Evolutionary conservation across 2,329 filamentous ascomycete species (phyloP).

Genomic region (Ilyonectria sp.): DNA sequence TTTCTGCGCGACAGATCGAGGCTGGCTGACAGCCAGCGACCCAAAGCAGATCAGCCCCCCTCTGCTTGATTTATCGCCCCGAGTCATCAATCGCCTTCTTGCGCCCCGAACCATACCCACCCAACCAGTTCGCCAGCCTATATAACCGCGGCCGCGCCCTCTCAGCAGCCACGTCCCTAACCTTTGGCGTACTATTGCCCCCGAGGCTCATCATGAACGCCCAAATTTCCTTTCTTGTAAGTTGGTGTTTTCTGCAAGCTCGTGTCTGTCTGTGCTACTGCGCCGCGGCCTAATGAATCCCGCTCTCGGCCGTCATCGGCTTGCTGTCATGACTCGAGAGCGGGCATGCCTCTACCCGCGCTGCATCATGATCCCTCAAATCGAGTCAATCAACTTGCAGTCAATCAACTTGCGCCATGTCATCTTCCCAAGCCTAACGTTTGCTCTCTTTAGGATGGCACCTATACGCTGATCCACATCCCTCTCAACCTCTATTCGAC

Average conservation of each 20-base stretch:
- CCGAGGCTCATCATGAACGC: conserved; percentile 64
- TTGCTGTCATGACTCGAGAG: conserved; percentile 18
- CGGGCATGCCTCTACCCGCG: conserved; percentile 2
- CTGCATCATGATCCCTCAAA: conserved; percentile 2
- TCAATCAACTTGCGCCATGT: background rate
- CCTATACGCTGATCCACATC: conserved; percentile 91
- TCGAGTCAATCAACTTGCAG: conserved; percentile 4
- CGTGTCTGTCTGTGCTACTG: background rate
- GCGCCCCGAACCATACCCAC: conserved; percentile 20
- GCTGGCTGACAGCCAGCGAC: conserved; percentile 40
- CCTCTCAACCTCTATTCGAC: conserved; percentile 83
- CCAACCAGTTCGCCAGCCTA: conserved; percentile 19
- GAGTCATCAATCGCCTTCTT: conserved; percentile 17
- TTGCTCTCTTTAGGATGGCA: conserved; percentile 78
- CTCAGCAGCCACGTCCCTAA: background rate
- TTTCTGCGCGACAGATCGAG: conserved; percentile 34
- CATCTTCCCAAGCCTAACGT: conserved; percentile 46
- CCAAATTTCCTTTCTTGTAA: conserved; percentile 71
- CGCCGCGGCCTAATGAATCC: conserved; percentile 2
- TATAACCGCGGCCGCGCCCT: conserved; percentile 22
- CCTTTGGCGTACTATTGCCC: conserved; percentile 21
- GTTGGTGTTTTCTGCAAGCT: conserved; percentile 41
- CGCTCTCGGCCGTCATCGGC: conserved; percentile 3
- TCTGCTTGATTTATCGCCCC: conserved; percentile 34
- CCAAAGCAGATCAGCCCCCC: conserved; percentile 35